Evolutionary conservation across 2,329 filamentous ascomycete genomes (phyloP).

Genomic region (Pseudogymnoascus pannorum): DNA sequence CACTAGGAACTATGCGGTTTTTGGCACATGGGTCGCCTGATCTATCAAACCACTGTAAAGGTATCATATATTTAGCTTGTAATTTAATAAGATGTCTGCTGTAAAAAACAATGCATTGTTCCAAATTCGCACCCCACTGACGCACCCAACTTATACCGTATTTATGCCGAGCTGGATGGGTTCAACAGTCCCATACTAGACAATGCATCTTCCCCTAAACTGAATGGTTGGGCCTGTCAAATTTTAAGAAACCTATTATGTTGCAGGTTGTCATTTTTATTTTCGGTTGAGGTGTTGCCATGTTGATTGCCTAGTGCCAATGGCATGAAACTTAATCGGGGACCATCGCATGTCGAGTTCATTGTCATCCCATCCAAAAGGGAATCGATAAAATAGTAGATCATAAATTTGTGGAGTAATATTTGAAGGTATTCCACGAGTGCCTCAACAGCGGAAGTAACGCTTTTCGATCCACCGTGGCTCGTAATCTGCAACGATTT

Average conservation of each 20-base stretch:
- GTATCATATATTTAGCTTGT: background rate
- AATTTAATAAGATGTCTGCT: background rate
- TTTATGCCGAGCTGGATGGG: background rate
- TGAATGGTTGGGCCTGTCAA: background rate
- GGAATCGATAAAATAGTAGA: background rate
- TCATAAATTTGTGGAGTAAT: background rate
- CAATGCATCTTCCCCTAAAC: background rate
- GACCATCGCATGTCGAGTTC: background rate
- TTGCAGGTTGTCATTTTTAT: background rate
- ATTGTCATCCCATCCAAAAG: background rate
- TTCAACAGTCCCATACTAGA: background rate
- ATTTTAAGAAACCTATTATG: background rate
- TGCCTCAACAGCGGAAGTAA: conserved; percentile 74
- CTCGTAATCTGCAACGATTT: conserved; percentile 73
- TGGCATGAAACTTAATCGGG: background rate
- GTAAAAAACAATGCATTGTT: background rate
- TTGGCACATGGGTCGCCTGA: background rate
- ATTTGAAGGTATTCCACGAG: background rate
- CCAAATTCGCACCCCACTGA: background rate
- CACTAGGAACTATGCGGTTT: background rate
- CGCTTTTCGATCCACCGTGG: conserved; percentile 82
- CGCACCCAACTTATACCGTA: background rate
- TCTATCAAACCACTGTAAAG: background rate
- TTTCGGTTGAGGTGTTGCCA: background rate
- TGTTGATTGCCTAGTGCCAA: background rate